A percentile compares a stretch with the other conserved stretches of the same genome.
Conservation (phyloP, 768 basidiomycete genomes). For the Punctularia strigosozonata region DNA sequence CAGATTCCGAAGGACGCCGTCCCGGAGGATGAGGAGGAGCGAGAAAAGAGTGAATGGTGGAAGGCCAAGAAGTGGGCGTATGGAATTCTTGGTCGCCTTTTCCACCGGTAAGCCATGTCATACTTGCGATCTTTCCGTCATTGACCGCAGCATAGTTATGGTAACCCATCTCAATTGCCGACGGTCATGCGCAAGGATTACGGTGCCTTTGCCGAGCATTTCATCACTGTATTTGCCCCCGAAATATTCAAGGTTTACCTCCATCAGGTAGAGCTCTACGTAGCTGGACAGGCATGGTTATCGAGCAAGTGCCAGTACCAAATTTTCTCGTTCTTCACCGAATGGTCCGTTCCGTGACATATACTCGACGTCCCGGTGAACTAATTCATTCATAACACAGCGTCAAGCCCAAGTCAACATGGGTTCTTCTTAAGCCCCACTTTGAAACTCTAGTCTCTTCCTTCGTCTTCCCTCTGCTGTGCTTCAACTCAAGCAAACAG, state of each 20-base stretch:
- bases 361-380: not conserved
- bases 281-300: slow-evolving; percentile 67
- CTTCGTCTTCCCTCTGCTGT: slow-evolving; percentile 82
- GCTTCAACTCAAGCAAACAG: slow-evolving; percentile 56
- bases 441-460: slow-evolving; percentile 64
- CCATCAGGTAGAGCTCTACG: slow-evolving; percentile 55
- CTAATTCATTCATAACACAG: slow-evolving; percentile 23
- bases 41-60: slow-evolving; percentile 82
- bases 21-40: slow-evolving; percentile 61
- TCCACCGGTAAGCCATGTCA: slow-evolving; percentile 48
- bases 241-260: slow-evolving; percentile 80
- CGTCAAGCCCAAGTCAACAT: slow-evolving; percentile 89
- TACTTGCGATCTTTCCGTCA: not conserved
- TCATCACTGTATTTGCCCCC: slow-evolving; percentile 68
- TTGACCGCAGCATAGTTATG: not conserved
- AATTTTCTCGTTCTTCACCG: slow-evolving; percentile 76
- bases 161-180: slow-evolving; percentile 76
- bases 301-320: slow-evolving; percentile 77
- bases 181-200: slow-evolving; percentile 61
- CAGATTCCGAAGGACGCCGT: slow-evolving; percentile 53
- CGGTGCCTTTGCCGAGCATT: slow-evolving; percentile 61
- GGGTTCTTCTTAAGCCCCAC: slow-evolving; percentile 80
- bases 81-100: slow-evolving; percentile 64
- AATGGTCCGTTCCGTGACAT: slow-evolving; percentile 46
- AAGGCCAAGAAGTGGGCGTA: slow-evolving; percentile 92